phyloP scores from a whole-genome alignment of 78 protist genomes.

The Tieghemostelium lacteum region DNA sequence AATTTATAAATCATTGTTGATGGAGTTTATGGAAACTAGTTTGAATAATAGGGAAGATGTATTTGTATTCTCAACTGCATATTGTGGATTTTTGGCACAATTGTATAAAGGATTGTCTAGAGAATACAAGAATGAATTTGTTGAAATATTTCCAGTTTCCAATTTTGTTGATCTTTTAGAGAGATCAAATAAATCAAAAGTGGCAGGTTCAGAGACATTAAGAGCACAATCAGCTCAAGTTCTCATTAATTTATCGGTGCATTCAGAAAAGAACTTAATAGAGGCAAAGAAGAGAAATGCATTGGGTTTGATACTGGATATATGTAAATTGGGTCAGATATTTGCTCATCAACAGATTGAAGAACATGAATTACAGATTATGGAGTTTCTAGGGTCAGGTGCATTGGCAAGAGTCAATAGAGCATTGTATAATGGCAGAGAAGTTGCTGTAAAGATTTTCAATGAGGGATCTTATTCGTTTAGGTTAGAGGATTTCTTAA shows the following conservation, averaged over 20 bases:
- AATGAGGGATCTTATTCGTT: conserved; percentile 65
- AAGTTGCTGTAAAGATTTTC: conserved; percentile 75
- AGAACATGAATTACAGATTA: conserved; percentile 36
- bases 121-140: conserved; percentile 34
- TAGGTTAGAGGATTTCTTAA: conserved; percentile 72
- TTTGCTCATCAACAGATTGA: conserved; percentile 59
- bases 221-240: conserved; percentile 64
- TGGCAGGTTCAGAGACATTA: conserved; percentile 1
- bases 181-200: not conserved
- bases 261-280: conserved; percentile 8
- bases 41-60: conserved; percentile 27
- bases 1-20: conserved; percentile 14
- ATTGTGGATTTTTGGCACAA: conserved; percentile 22
- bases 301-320: conserved; percentile 27
- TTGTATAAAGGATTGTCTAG: not conserved
- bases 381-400: conserved; percentile 59
- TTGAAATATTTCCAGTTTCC: conserved; percentile 26
- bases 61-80: not conserved
- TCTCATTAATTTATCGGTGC: conserved; percentile 29
- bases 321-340: conserved; percentile 55
- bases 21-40: conserved; percentile 29
- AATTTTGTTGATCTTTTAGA: conserved; percentile 44
- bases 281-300: conserved; percentile 34
- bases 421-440: conserved; percentile 45
- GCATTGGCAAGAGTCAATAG: conserved; percentile 54